These are phyloP conservation scores for Microdochium paspali DNA, from an alignment of 2,329 filamentous ascomycete genomes.

Conservation along the genomic window DNA sequence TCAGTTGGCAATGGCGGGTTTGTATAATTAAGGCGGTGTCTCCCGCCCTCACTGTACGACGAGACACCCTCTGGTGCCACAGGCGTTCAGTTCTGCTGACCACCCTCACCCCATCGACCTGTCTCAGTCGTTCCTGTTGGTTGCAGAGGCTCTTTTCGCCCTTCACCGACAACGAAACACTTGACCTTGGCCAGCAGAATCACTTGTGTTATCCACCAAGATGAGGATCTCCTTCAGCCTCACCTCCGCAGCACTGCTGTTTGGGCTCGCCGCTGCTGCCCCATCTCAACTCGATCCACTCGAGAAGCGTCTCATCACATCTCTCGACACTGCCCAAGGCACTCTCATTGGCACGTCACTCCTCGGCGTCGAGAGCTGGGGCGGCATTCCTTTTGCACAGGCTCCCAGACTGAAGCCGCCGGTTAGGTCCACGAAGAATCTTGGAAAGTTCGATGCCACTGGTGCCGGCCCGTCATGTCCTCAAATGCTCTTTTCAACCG, in stretches of 20 bases:
- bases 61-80: too few species aligned
- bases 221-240: slow-evolving; percentile 7
- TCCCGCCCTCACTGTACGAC: too few species aligned
- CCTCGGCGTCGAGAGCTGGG: slow-evolving; percentile 53
- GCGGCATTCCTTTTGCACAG: slow-evolving; percentile 66
- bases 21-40: not conserved
- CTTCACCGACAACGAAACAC: not conserved
- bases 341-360: slow-evolving; percentile 16
- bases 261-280: slow-evolving; percentile 10
- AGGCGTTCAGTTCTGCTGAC: not conserved
- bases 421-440: slow-evolving; percentile 56
- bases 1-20: not conserved
- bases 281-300: slow-evolving; percentile 9
- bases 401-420: slow-evolving; percentile 68
- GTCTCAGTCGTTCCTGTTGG: too few species aligned
- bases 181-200: not conserved
- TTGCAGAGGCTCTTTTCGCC: too few species aligned
- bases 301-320: slow-evolving; percentile 11
- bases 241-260: slow-evolving; percentile 5
- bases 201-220: not conserved
- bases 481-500: slow-evolving; percentile 53
- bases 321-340: slow-evolving; percentile 15
- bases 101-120: not conserved
- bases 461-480: slow-evolving; percentile 55
- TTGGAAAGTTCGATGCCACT: slow-evolving; percentile 50